A percentile compares a stretch with the other conserved stretches of the same genome.
Evolutionary conservation across 352 stramenopile species (phyloP).

Genomic region (Phytophthora quininea): DNA sequence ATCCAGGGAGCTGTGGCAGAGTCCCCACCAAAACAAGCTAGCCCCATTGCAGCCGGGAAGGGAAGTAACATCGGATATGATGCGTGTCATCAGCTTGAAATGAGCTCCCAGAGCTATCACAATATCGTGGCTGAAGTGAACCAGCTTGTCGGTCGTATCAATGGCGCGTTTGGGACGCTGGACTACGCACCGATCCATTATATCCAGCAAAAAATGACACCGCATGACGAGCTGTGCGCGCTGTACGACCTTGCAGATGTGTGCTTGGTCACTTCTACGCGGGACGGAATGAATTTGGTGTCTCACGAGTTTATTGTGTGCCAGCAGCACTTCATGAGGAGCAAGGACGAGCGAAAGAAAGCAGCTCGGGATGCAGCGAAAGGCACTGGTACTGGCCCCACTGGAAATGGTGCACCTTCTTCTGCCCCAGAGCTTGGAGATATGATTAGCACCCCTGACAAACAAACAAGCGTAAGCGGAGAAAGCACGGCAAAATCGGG

Average conservation of each 20-base stretch:
- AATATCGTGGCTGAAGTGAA: slow-evolving; percentile 84
- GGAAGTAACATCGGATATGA: slow-evolving; percentile 40
- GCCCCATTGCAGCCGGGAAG: slow-evolving; percentile 29
- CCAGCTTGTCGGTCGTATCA: slow-evolving; percentile 90
- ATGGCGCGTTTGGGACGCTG: slow-evolving; percentile 85
- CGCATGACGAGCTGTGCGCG: slow-evolving; percentile 87
- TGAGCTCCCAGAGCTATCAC: slow-evolving; percentile 77
- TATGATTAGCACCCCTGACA: not conserved
- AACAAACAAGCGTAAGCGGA: not conserved
- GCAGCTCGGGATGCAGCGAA: slow-evolving; percentile 37
- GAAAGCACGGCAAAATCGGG: slow-evolving; percentile 10
- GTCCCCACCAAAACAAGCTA: slow-evolving; percentile 26
- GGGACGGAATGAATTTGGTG: slow-evolving; percentile 92
- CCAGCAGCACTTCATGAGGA: slow-evolving; percentile 85
- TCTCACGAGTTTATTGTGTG: slow-evolving; percentile 91
- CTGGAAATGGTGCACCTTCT: slow-evolving; percentile 2
- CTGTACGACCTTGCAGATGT: slow-evolving; percentile 91
- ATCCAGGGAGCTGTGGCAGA: slow-evolving; percentile 29
- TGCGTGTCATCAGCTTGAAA: slow-evolving; percentile 69
- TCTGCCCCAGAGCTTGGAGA: slow-evolving; percentile 1
- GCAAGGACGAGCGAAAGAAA: slow-evolving; percentile 72
- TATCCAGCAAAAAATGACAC: slow-evolving; percentile 81
- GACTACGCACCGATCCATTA: slow-evolving; percentile 93
- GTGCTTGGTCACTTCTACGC: slow-evolving; percentile 87
- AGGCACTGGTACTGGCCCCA: slow-evolving; percentile 3